A percentile compares a stretch with the other conserved stretches of the same genome.
Evolutionary conservation across 2,329 filamentous ascomycete species (phyloP).

Genomic region (Neofusicoccum ribis): DNA sequence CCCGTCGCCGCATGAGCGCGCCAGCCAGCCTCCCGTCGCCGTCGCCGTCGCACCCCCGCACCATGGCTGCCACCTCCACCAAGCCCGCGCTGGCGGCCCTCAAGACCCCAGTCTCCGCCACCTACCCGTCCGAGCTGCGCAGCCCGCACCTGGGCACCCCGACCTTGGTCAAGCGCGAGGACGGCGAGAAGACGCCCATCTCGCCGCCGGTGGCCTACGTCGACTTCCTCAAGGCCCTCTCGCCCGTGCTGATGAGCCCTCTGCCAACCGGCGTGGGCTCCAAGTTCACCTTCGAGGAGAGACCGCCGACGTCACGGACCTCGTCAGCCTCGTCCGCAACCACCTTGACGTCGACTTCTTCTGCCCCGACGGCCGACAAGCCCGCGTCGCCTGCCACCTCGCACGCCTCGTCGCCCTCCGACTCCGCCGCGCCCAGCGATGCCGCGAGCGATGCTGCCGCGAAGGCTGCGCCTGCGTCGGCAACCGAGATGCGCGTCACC

Average conservation of each 20-base stretch:
- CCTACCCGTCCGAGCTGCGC: slow-evolving; percentile 53
- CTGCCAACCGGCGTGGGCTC: slow-evolving; percentile 58
- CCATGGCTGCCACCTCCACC: slow-evolving; percentile 41
- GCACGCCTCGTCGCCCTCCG: slow-evolving; percentile 28
- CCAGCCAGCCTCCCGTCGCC: background rate
- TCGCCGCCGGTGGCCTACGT: slow-evolving; percentile 87
- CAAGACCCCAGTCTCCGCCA: slow-evolving; percentile 62
- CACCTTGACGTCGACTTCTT: slow-evolving; percentile 32
- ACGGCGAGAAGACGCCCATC: slow-evolving; percentile 74
- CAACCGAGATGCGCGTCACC: slow-evolving; percentile 43
- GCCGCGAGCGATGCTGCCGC: background rate
- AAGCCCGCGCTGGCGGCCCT: slow-evolving; percentile 45
- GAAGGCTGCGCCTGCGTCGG: slow-evolving; percentile 6
- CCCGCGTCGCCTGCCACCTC: background rate
- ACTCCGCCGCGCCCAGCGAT: background rate
- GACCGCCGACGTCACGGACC: slow-evolving; percentile 34
- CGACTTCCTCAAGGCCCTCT: slow-evolving; percentile 86
- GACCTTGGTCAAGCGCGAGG: slow-evolving; percentile 65
- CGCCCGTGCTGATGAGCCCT: slow-evolving; percentile 68
- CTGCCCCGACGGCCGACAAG: slow-evolving; percentile 23
- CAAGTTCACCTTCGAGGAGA: slow-evolving; percentile 51
- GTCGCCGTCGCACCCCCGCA: slow-evolving; percentile 19
- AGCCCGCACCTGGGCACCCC: slow-evolving; percentile 67
- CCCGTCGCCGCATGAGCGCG: background rate
- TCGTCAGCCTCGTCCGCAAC: slow-evolving; percentile 41